phyloP scores from a whole-genome alignment of 2,329 filamentous ascomycete genomes.

The Pseudomassariella vexata region DNA sequence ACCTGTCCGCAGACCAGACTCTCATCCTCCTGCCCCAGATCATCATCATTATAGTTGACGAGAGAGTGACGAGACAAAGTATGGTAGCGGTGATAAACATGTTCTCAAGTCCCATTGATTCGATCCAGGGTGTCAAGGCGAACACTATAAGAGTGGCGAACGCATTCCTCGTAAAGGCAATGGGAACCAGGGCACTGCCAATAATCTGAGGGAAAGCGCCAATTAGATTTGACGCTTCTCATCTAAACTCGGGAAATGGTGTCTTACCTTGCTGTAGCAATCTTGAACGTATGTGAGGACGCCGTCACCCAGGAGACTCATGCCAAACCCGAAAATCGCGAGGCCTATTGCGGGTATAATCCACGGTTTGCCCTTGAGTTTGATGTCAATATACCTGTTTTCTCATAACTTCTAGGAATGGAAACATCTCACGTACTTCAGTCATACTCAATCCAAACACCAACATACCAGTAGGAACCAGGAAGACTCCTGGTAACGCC shows the following conservation, averaged over 20 bases:
- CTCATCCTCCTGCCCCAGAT: no score
- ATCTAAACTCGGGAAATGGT: no score
- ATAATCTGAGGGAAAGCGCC: constrained; percentile 9
- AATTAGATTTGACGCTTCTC: no score
- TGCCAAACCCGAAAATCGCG: constrained; percentile 29
- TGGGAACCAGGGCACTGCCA: constrained; percentile 21
- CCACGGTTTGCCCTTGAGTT: constrained; percentile 34
- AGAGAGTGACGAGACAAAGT: constrained; percentile 1
- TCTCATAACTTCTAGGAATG: no score
- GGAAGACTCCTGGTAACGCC: not conserved
- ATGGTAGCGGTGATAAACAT: no score
- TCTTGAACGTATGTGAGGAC: constrained; percentile 29
- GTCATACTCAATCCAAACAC: not conserved
- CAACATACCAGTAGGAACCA: not conserved
- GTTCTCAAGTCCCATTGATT: constrained; percentile 8
- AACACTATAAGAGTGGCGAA: constrained; percentile 24
- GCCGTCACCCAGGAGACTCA: constrained; percentile 31
- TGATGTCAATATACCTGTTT: not conserved
- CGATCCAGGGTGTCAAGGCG: constrained; percentile 23
- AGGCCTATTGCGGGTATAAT: constrained; percentile 31
- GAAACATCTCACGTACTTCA: no score
- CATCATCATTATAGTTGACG: no score
- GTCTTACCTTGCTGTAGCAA: constrained; percentile 27
- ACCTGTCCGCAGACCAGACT: no score
- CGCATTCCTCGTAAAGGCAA: constrained; percentile 25